These are phyloP conservation scores for Xylariales sp. DNA, from an alignment of 2,329 filamentous ascomycete genomes.

Conservation along the genomic window DNA sequence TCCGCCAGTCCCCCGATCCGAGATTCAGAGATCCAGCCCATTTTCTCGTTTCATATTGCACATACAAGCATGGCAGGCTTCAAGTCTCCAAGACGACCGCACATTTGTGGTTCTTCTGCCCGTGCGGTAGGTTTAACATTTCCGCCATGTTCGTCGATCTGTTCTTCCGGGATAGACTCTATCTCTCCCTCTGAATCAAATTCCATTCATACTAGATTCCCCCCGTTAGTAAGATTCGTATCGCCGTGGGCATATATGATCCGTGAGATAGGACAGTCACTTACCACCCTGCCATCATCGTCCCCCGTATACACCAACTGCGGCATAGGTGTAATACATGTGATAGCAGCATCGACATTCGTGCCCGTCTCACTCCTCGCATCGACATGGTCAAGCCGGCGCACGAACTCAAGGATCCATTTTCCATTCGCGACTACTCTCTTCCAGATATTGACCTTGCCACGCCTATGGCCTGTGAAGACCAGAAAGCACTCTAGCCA, in stretches of 20 bases:
- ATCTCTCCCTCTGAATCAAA: conserved; percentile 52
- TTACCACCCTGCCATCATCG: conserved; percentile 84
- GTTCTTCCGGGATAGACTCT: no score
- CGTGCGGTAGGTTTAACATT: no score
- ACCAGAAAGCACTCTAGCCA: conserved; percentile 84
- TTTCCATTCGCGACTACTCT: conserved; percentile 53
- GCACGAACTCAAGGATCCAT: conserved; percentile 75
- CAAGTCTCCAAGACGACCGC: no score
- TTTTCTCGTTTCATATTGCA: not conserved
- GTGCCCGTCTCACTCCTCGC: conserved; percentile 54
- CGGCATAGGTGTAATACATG: conserved; percentile 78
- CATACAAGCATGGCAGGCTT: not conserved
- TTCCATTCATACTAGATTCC: conserved; percentile 59
- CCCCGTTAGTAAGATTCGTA: no score
- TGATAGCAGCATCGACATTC: conserved; percentile 67
- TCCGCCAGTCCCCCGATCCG: no score
- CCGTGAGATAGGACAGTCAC: conserved; percentile 28
- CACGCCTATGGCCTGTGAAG: conserved; percentile 82
- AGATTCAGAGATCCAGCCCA: not conserved
- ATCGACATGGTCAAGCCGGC: conserved; percentile 77
- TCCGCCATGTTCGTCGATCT: no score
- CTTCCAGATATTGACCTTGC: conserved; percentile 76
- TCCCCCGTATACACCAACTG: conserved; percentile 88
- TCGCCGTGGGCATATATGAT: no score
- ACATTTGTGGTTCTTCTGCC: not conserved